Evolutionary conservation across 2,329 filamentous ascomycete species (phyloP).

Genomic region (Pseudopyrenochaeta lycopersici): DNA sequence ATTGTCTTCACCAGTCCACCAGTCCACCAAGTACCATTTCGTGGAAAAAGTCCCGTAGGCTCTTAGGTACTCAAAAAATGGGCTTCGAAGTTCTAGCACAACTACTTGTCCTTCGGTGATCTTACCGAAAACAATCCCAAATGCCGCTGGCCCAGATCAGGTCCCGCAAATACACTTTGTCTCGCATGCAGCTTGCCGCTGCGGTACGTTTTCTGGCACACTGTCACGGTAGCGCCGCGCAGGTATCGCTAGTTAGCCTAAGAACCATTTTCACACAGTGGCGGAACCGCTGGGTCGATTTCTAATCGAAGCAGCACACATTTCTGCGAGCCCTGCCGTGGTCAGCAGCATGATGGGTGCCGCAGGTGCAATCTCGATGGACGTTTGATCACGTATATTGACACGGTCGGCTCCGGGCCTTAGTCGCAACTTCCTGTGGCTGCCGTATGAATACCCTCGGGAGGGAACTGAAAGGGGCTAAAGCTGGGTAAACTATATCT

Average conservation of each 20-base stretch:
- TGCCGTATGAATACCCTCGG: not conserved
- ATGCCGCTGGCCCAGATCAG: conserved; percentile 9
- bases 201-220: conserved; percentile 2
- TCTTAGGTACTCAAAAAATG: not conserved
- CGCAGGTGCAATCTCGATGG: too few species aligned
- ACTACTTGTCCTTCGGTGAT: conserved; percentile 1
- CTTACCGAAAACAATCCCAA: conserved; percentile 7
- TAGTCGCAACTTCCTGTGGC: not conserved
- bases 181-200: conserved; percentile 9
- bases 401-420: too few species aligned
- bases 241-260: not conserved
- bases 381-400: too few species aligned
- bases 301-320: too few species aligned
- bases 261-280: not conserved
- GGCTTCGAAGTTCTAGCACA: not conserved
- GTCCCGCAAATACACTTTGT: conserved; percentile 6
- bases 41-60: too few species aligned
- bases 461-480: not conserved
- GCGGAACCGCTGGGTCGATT: not conserved
- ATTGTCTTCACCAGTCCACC: not conserved
- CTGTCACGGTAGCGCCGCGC: not conserved
- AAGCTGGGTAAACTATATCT: not conserved
- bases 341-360: too few species aligned
- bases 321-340: too few species aligned
- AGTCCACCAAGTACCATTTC: not conserved